phyloP scores from a whole-genome alignment of 192 early-diverging fungal genomes.

The Martensiomyces pterosporus region DNA sequence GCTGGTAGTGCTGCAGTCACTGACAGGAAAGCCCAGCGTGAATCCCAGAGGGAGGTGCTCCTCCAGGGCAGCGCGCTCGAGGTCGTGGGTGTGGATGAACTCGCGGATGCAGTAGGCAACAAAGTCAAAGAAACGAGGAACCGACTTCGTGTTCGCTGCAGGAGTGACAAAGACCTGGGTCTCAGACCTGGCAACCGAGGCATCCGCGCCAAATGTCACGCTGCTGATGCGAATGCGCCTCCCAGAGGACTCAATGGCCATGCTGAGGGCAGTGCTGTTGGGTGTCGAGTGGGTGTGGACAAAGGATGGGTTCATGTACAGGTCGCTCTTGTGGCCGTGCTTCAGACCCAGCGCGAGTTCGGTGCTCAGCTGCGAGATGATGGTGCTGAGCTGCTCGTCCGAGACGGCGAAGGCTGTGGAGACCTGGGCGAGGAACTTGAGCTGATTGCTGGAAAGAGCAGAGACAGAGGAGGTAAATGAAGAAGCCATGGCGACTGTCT shows the following conservation, averaged over 20 bases:
- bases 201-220: constrained; percentile 62
- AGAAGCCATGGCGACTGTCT: no score
- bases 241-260: constrained; percentile 28
- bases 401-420: constrained; percentile 17
- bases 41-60: constrained; percentile 59
- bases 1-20: constrained; percentile 52
- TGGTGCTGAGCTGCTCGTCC: constrained; percentile 10
- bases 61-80: constrained; percentile 1
- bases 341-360: constrained; percentile 54
- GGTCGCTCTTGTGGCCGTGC: constrained; percentile 69
- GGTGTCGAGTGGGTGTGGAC: background rate
- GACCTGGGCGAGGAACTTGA: constrained; percentile 50
- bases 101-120: constrained; percentile 76
- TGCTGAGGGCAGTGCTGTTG: constrained; percentile 1
- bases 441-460: constrained; percentile 36
- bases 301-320: constrained; percentile 52
- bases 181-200: constrained; percentile 56
- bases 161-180: constrained; percentile 57
- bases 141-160: constrained; percentile 21
- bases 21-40: constrained; percentile 88
- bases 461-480: no score
- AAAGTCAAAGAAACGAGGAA: constrained; percentile 62
- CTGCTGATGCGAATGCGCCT: constrained; percentile 87
- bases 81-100: constrained; percentile 54
- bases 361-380: constrained; percentile 47